Conservation (phyloP, 805 yeast species). For the Schwanniomyces yamadae region DNA sequence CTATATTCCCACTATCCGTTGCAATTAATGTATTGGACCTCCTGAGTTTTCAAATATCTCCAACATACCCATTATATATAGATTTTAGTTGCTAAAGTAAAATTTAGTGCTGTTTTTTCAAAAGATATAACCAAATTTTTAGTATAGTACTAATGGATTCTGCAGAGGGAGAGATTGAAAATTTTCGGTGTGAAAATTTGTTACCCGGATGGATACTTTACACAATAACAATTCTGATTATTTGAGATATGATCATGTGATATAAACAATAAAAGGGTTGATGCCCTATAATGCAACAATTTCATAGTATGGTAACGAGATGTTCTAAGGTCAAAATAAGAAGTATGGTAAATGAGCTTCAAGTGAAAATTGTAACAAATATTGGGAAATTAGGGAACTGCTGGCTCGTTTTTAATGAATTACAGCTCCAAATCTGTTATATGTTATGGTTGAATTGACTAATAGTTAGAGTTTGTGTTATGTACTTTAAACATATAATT, state of each 20-base stretch:
- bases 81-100: slow-evolving; percentile 10
- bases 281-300: background rate
- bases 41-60: background rate
- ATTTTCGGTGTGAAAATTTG: background rate
- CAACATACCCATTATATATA: slow-evolving; percentile 26
- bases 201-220: slow-evolving; percentile 1
- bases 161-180: slow-evolving; percentile 1
- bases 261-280: background rate
- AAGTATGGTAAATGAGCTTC: too few relatives aligned
- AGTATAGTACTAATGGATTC: slow-evolving; percentile 1
- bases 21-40: too few relatives aligned
- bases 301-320: too few relatives aligned
- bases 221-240: background rate
- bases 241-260: background rate
- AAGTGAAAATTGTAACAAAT: too few relatives aligned
- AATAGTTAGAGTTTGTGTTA: too few relatives aligned
- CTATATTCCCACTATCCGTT: too few relatives aligned
- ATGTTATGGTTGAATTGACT: too few relatives aligned
- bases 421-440: too few relatives aligned
- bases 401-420: too few relatives aligned
- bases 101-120: background rate
- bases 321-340: too few relatives aligned
- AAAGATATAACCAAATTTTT: slow-evolving; percentile 3
- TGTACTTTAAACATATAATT: too few relatives aligned
- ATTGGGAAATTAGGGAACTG: too few relatives aligned